A percentile compares a stretch with the other conserved stretches of the same genome.
Conservation (phyloP, 768 basidiomycete genomes). For the Phylloporus sp. region DNA sequence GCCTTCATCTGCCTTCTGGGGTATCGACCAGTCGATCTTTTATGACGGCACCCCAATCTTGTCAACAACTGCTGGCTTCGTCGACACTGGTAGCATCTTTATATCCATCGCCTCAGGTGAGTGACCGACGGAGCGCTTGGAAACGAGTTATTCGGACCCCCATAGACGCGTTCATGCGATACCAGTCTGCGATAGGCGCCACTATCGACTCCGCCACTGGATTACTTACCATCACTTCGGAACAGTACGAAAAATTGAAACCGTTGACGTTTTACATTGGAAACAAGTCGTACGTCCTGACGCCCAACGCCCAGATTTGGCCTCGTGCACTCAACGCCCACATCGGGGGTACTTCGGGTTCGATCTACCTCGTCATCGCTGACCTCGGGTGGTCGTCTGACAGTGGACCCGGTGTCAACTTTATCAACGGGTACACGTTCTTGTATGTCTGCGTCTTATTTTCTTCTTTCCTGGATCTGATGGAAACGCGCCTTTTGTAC, state of each 20-base stretch:
- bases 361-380: conserved; percentile 33
- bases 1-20: conserved; percentile 24
- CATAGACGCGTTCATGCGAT: conserved; percentile 20
- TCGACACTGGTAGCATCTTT: conserved; percentile 24
- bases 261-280: conserved; percentile 25
- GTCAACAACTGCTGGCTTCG: conserved; percentile 14
- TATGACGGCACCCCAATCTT: background rate
- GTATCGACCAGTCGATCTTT: conserved; percentile 10
- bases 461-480: too few relatives aligned
- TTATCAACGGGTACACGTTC: conserved; percentile 16
- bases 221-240: conserved; percentile 19
- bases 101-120: conserved; percentile 26
- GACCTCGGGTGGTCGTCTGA: conserved; percentile 11
- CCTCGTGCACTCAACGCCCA: conserved; percentile 39
- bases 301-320: conserved; percentile 42
- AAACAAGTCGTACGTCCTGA: conserved; percentile 31
- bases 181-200: conserved; percentile 24
- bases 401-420: conserved; percentile 18
- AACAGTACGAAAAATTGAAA: conserved; percentile 20
- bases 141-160: too few relatives aligned
- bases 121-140: too few relatives aligned
- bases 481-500: too few relatives aligned
- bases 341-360: conserved; percentile 35
- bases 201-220: conserved; percentile 20
- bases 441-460: conserved; percentile 1